Evolutionary conservation across 2,329 filamentous ascomycete species (phyloP).

Genomic region (Trichocomaceae sp.): DNA sequence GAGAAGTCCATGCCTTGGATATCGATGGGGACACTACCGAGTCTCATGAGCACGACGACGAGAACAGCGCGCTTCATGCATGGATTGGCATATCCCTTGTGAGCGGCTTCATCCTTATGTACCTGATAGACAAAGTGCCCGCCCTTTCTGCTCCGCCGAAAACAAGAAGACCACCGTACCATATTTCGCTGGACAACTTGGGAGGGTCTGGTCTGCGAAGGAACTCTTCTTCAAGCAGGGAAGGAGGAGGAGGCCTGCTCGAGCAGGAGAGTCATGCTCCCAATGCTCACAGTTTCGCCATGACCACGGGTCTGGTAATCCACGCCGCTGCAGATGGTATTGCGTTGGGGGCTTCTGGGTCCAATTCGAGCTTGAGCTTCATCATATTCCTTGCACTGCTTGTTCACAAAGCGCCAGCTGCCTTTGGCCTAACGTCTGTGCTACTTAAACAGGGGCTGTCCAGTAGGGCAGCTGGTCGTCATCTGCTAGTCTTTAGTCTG

Average conservation of each 20-base stretch:
- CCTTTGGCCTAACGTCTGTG: constrained; percentile 87
- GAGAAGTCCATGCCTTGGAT: constrained; percentile 5
- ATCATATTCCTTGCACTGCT: constrained; percentile 96
- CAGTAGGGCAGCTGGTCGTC: constrained; percentile 74
- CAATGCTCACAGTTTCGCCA: constrained; percentile 58
- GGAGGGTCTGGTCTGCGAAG: constrained; percentile 51
- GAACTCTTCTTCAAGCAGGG: constrained; percentile 36
- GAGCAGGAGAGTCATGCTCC: constrained; percentile 19
- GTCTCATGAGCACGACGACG: constrained; percentile 17
- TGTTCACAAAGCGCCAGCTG: constrained; percentile 93
- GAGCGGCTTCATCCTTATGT: constrained; percentile 91
- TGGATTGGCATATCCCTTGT: constrained; percentile 85
- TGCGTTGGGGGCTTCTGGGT: constrained; percentile 84
- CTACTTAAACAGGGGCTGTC: constrained; percentile 85
- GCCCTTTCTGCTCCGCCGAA: constrained; percentile 63
- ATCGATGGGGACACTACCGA: constrained; percentile 19
- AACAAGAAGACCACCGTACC: constrained; percentile 61
- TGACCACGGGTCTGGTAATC: constrained; percentile 90
- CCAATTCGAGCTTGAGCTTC: constrained; percentile 70
- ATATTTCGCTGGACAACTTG: constrained; percentile 83
- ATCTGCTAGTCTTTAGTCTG: constrained; percentile 84
- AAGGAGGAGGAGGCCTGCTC: constrained; percentile 34
- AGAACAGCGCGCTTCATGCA: constrained; percentile 52
- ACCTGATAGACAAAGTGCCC: constrained; percentile 81
- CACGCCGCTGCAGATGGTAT: constrained; percentile 94